Conservation (phyloP, 2,329 filamentous ascomycete genomes). For the Penicillium polonicum region DNA sequence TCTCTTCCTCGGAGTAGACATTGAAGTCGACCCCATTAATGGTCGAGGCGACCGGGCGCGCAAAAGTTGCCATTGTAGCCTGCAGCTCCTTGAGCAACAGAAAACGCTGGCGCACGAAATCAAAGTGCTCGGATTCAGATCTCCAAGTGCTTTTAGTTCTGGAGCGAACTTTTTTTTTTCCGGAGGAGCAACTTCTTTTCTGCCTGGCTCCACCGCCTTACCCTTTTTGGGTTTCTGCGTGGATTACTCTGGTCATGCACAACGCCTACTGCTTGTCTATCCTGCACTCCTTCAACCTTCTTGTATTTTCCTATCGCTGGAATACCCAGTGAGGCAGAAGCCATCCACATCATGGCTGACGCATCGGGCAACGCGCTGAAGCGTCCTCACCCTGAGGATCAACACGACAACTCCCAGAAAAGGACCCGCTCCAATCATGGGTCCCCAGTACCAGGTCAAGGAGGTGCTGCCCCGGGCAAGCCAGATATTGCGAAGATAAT, state of each 20-base stretch:
- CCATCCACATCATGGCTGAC: constrained; percentile 41
- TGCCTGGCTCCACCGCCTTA: constrained; percentile 37
- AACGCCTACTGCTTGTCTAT: not conserved
- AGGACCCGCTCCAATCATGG: constrained; percentile 52
- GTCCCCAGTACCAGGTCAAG: constrained; percentile 45
- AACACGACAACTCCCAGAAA: constrained; percentile 47
- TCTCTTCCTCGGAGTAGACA: constrained; percentile 77
- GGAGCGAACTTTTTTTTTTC: constrained; percentile 34
- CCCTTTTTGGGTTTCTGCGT: constrained; percentile 17
- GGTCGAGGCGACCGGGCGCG: constrained; percentile 78
- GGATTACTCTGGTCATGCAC: constrained; percentile 1
- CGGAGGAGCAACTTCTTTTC: constrained; percentile 31
- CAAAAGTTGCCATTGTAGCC: constrained; percentile 46
- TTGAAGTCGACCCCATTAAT: constrained; percentile 88
- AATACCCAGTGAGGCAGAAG: constrained; percentile 11
- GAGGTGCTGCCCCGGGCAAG: constrained; percentile 35
- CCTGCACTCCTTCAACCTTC: not conserved
- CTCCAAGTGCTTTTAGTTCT: constrained; percentile 32
- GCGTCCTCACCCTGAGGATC: constrained; percentile 50
- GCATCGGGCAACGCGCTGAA: constrained; percentile 46
- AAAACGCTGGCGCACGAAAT: constrained; percentile 34
- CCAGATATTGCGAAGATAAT: constrained; percentile 50
- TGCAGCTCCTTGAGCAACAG: constrained; percentile 37
- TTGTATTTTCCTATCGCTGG: not conserved
- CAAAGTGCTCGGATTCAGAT: constrained; percentile 26